Conservation (phyloP, 2,329 filamentous ascomycete genomes). For the Epichloe hybrida region DNA sequence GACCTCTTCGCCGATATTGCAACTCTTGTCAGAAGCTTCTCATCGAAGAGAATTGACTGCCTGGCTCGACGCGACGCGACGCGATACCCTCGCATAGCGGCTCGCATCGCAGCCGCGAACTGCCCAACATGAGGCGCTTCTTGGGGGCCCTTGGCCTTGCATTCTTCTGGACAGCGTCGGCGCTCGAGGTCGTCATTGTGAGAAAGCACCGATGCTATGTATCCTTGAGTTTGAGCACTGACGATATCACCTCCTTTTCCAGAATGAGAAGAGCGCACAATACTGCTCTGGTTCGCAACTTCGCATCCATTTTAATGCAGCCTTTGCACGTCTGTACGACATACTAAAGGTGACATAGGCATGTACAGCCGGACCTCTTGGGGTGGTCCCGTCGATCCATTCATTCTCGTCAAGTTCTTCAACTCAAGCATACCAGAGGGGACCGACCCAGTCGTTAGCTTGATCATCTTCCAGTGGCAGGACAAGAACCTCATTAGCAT, state of each 20-base stretch:
- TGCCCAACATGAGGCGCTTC: slow-evolving; percentile 39
- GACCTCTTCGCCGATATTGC: not conserved
- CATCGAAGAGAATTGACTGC: not conserved
- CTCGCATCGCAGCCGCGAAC: slow-evolving; percentile 3
- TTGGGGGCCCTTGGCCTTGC: slow-evolving; percentile 36
- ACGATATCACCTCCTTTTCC: slow-evolving; percentile 9
- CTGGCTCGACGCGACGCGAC: no score
- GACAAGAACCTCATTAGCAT: slow-evolving; percentile 71
- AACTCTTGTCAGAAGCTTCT: not conserved
- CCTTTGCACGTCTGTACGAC: slow-evolving; percentile 4
- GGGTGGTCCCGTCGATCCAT: slow-evolving; percentile 79
- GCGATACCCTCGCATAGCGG: not conserved
- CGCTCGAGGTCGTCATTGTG: slow-evolving; percentile 42
- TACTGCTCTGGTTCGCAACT: slow-evolving; percentile 52
- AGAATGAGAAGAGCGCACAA: slow-evolving; percentile 69
- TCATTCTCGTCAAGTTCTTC: slow-evolving; percentile 73
- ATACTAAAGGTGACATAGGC: slow-evolving; percentile 30
- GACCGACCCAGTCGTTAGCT: slow-evolving; percentile 62
- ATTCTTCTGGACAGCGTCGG: slow-evolving; percentile 37
- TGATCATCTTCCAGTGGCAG: slow-evolving; percentile 89
- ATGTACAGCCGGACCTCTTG: slow-evolving; percentile 89
- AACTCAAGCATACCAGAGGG: slow-evolving; percentile 40
- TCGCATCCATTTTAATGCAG: not conserved
- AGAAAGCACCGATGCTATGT: not conserved
- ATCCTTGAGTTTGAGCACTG: slow-evolving; percentile 2